These are phyloP conservation scores for Teratosphaeria epicoccoides DNA, from an alignment of 2,329 filamentous ascomycete species.

Conservation along the genomic window DNA sequence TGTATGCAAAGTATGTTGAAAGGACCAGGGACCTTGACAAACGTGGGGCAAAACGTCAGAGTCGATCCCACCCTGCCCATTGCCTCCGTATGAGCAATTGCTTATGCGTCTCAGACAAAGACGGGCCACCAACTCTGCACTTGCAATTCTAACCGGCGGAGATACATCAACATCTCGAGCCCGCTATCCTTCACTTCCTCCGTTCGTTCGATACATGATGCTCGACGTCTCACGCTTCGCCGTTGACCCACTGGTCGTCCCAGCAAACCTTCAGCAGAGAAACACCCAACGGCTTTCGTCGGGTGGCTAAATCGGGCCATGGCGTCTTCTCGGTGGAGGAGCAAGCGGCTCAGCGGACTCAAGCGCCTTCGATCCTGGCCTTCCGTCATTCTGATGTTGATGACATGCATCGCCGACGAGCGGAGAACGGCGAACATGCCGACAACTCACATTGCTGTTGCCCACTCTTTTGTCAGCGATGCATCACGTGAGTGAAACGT, in stretches of 20 bases:
- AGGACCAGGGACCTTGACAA: neutral
- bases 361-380: too few species aligned
- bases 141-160: neutral
- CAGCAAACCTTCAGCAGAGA: too few species aligned
- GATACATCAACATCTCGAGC: neutral
- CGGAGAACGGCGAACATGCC: too few species aligned
- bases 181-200: neutral
- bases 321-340: too few species aligned
- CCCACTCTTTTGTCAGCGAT: neutral
- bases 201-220: neutral
- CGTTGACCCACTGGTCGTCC: too few species aligned
- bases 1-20: neutral
- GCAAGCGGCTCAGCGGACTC: too few species aligned
- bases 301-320: neutral
- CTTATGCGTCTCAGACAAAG: neutral
- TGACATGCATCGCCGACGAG: too few species aligned
- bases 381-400: too few species aligned
- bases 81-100: neutral
- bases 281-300: neutral
- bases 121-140: neutral
- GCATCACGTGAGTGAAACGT: neutral
- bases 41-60: neutral
- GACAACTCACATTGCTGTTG: too few species aligned
- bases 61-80: too few species aligned
- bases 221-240: neutral